Evolutionary conservation across 148 eudicot species (phyloP), one percentile per base, ranked within the genome.

Genomic region (Vaccinium darrowii): DNA sequence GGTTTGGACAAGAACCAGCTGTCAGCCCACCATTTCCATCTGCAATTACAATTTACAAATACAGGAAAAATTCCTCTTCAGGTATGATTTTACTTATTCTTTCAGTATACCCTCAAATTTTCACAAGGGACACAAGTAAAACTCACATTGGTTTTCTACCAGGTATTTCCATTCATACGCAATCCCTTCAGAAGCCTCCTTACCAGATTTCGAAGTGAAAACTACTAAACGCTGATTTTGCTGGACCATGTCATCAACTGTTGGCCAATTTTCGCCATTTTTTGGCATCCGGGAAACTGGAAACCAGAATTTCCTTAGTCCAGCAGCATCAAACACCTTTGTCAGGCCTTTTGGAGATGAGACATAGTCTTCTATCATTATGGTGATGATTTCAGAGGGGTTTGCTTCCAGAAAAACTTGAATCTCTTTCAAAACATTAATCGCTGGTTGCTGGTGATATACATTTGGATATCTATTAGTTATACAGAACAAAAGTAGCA

Each of bases 61-160:
- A 43, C 43, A 43, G 78, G 14, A n/a, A 77, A 72, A 27, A 39
- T 25, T 11, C 27, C 53, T 11, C 14, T 23, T 85, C 7, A 33
- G 23, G 47, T n/a, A 3, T 8, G 27, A 16, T 49, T 80, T 85
- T n/a, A 15, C 18, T 23, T 69, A 2, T 3, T 11, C 4, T 1
- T 47, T 13, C 8, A 15, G 47, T 78, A 19, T 1, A 51, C 23
- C 49, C 80, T 43, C n/a, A 2, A 57, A 74, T 63, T 69, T 75
- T 50, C 8, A 13, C 0, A 19, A 51, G 30, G 47, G 53, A 63
- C 57, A 33, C 54, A 53, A 13, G 39, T 13, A 36, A 57, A 77
- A 84, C 99, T 94, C 88, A 97, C 99, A 97, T 88, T 95, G 99
- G 79, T 97, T 97, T 86, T 97, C 99, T 49, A 93, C 96, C 30